Evolutionary conservation across 352 stramenopile species (phyloP).

Genomic region (Pythium inflatum): DNA sequence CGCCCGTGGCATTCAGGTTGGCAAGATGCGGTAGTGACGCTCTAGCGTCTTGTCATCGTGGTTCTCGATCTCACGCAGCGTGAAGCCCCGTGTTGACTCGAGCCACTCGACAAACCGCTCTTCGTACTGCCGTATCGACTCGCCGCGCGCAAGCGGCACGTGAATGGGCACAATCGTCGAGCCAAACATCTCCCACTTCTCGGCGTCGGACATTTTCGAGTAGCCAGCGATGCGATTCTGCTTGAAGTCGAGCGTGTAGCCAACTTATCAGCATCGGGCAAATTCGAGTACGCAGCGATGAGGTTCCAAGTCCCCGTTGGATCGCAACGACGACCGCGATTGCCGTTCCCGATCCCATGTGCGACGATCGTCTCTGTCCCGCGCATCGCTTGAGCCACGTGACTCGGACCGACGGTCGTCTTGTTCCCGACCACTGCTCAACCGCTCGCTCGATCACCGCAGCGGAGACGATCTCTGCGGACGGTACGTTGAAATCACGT

Average conservation of each 20-base stretch:
- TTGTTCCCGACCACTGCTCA: too few species aligned
- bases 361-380: too few species aligned
- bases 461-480: too few species aligned
- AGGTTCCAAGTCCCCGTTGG: too few species aligned
- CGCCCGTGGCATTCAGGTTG: not conserved
- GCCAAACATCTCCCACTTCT: constrained; percentile 6
- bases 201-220: not conserved
- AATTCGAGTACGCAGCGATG: too few species aligned
- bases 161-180: constrained; percentile 18
- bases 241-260: constrained; percentile 8
- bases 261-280: too few species aligned
- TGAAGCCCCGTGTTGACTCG: not conserved
- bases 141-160: constrained; percentile 16
- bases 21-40: constrained; percentile 12
- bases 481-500: not conserved
- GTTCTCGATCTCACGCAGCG: constrained; percentile 1
- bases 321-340: too few species aligned
- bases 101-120: constrained; percentile 27
- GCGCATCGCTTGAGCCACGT: too few species aligned
- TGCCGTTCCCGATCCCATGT: too few species aligned
- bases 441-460: too few species aligned
- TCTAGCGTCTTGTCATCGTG: constrained; percentile 10
- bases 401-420: too few species aligned
- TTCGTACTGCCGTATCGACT: constrained; percentile 24
- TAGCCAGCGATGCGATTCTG: not conserved